Evolutionary conservation across 805 yeast species (phyloP).

Genomic region (Saturnispora serradocipensis): DNA sequence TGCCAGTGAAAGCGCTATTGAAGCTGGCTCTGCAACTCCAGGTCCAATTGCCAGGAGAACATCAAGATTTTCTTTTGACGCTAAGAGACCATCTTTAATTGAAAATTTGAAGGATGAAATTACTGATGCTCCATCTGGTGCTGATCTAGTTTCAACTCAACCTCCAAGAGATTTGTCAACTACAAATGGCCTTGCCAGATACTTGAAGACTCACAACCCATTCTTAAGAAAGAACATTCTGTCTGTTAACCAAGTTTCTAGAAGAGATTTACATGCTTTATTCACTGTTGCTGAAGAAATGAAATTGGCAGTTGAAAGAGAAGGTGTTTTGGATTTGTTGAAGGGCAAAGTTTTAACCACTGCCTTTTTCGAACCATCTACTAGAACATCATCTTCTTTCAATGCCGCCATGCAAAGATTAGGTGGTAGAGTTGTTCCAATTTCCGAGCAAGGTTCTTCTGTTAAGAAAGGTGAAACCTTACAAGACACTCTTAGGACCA

Average conservation of each 20-base stretch:
- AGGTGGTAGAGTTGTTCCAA: conserved; percentile 93
- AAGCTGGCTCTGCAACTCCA: conserved; percentile 19
- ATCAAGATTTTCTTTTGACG: conserved; percentile 43
- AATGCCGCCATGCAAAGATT: conserved; percentile 99
- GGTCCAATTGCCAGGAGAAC: conserved; percentile 30
- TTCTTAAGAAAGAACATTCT: conserved; percentile 82
- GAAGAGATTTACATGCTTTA: conserved; percentile 84
- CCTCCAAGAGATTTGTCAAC: conserved; percentile 64
- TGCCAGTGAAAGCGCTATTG: conserved; percentile 8
- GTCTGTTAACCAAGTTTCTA: conserved; percentile 78
- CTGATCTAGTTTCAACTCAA: conserved; percentile 66
- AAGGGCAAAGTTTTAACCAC: conserved; percentile 89
- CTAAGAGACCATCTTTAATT: conserved; percentile 30
- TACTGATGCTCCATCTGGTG: conserved; percentile 44
- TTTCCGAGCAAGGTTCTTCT: conserved; percentile 79
- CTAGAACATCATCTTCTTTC: conserved; percentile 93
- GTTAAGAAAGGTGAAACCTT: conserved; percentile 97
- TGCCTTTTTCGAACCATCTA: conserved; percentile 96
- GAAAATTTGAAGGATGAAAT: conserved; percentile 22
- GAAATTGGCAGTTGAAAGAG: conserved; percentile 93
- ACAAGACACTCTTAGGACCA: conserved; percentile 91
- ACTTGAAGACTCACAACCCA: conserved; percentile 77
- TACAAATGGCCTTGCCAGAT: conserved; percentile 68
- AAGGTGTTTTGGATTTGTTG: conserved; percentile 85
- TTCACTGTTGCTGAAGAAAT: conserved; percentile 97